A percentile compares a stretch with the other conserved stretches of the same genome.
These are phyloP conservation scores for Globisporangium spinosum DNA, from an alignment of 352 stramenopile species.

Conservation along the genomic window DNA sequence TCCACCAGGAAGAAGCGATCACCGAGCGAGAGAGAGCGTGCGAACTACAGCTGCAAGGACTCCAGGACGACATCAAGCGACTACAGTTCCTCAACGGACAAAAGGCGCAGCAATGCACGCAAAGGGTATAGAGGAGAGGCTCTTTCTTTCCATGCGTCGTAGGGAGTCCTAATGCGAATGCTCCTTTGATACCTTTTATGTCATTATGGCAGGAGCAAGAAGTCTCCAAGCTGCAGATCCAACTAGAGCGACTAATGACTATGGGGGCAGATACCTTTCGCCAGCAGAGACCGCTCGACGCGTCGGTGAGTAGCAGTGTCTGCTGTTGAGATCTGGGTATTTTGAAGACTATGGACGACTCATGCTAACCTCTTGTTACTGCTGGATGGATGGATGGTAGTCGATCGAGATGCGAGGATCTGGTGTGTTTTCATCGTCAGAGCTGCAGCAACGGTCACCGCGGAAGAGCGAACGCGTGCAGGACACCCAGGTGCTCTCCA, in stretches of 20 bases:
- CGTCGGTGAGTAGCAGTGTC: slow-evolving; percentile 5
- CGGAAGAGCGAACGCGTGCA: slow-evolving; percentile 17
- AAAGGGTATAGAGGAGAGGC: slow-evolving; percentile 34
- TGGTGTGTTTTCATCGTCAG: slow-evolving; percentile 13
- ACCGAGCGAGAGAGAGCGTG: slow-evolving; percentile 60
- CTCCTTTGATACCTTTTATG: not conserved
- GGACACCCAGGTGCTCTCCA: slow-evolving; percentile 30
- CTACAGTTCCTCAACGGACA: slow-evolving; percentile 68
- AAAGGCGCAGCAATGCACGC: slow-evolving; percentile 40
- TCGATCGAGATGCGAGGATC: slow-evolving; percentile 34
- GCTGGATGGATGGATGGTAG: not conserved
- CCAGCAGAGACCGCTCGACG: slow-evolving; percentile 11
- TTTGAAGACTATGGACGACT: not conserved
- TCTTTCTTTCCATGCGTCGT: not conserved
- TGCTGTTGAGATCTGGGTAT: not conserved
- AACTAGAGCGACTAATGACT: slow-evolving; percentile 53
- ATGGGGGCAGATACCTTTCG: slow-evolving; percentile 23
- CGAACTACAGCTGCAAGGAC: slow-evolving; percentile 58
- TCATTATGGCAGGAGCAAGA: slow-evolving; percentile 45
- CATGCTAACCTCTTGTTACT: not conserved
- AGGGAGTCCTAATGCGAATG: not conserved
- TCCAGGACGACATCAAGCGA: slow-evolving; percentile 68
- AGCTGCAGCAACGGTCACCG: slow-evolving; percentile 4
- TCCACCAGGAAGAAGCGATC: slow-evolving; percentile 76
- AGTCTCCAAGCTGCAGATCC: slow-evolving; percentile 55